A percentile compares a stretch with the other conserved stretches of the same genome.
These are phyloP conservation scores for Lentinula boryana DNA, from an alignment of 768 basidiomycete genomes.

Conservation along the genomic window DNA sequence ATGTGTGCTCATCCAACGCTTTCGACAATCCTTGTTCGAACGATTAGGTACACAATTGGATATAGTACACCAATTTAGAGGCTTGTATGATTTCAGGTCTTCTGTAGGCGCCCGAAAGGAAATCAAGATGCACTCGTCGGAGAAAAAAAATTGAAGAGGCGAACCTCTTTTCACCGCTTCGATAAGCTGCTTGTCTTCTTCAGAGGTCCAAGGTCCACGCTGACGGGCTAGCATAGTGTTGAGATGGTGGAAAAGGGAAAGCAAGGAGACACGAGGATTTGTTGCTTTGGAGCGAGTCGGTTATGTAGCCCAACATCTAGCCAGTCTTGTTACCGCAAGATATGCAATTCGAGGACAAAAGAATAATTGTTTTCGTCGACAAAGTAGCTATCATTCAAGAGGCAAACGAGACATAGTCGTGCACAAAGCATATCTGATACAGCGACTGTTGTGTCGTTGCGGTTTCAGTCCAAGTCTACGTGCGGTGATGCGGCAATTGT, in stretches of 20 bases:
- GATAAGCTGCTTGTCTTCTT: slow-evolving; percentile 7
- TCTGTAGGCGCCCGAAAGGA: slow-evolving; percentile 22
- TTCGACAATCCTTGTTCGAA: slow-evolving; percentile 60
- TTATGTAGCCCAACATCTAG: background rate
- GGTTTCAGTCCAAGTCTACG: background rate
- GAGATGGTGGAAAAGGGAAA: background rate
- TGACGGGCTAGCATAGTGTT: background rate
- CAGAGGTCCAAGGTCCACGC: slow-evolving; percentile 3
- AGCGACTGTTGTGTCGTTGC: background rate
- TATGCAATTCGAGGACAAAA: background rate
- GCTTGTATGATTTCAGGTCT: slow-evolving; percentile 50
- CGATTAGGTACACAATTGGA: slow-evolving; percentile 57
- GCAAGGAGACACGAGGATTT: background rate
- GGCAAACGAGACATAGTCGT: background rate
- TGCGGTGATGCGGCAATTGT: background rate
- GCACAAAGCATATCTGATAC: background rate
- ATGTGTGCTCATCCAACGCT: slow-evolving; percentile 61
- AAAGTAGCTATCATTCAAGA: background rate
- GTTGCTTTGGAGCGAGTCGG: background rate
- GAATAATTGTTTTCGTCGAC: background rate
- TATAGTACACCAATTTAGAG: slow-evolving; percentile 59
- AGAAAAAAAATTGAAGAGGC: background rate
- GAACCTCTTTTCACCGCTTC: slow-evolving; percentile 7
- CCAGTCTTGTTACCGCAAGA: background rate
- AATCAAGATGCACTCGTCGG: background rate